Evolutionary conservation across 2,329 filamentous ascomycete genomes (phyloP).

Genomic region (Neoarthrinium moseri): DNA sequence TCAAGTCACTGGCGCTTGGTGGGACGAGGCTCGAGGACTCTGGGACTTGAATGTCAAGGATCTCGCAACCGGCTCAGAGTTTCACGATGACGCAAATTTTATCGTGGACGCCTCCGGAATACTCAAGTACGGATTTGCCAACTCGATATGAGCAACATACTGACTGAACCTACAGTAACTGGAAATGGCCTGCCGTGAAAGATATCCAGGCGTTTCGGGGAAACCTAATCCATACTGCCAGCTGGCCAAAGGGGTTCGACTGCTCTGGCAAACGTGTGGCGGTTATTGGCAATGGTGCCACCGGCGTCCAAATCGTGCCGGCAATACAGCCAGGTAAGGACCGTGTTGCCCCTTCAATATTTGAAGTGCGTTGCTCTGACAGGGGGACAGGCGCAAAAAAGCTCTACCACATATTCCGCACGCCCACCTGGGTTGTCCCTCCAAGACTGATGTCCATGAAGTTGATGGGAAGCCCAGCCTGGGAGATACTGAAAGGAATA

Average conservation of each 20-base stretch:
- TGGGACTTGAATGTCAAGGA: constrained; percentile 42
- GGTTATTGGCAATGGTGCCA: constrained; percentile 57
- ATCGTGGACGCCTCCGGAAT: constrained; percentile 50
- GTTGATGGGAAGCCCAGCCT: constrained; percentile 34
- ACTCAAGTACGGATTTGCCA: constrained; percentile 39
- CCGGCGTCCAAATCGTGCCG: constrained; percentile 52
- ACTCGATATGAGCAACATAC: not conserved
- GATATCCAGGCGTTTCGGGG: constrained; percentile 46
- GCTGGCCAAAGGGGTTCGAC: constrained; percentile 50
- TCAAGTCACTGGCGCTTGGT: constrained; percentile 39
- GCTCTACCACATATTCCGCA: constrained; percentile 40
- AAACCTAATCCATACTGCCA: constrained; percentile 50
- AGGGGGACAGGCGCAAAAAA: constrained; percentile 31
- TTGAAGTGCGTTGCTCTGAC: not conserved
- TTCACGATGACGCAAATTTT: constrained; percentile 46
- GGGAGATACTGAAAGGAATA: constrained; percentile 34
- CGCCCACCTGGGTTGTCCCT: constrained; percentile 41
- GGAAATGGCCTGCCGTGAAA: constrained; percentile 51
- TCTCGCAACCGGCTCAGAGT: constrained; percentile 34
- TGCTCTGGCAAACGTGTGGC: constrained; percentile 49
- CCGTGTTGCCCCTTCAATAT: not conserved
- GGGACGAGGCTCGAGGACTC: constrained; percentile 40
- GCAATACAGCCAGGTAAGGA: constrained; percentile 43
- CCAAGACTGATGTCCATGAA: constrained; percentile 35
- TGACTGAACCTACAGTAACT: constrained; percentile 35